phyloP scores from a whole-genome alignment of 345 rosid genomes.

The Camelina laxa region DNA sequence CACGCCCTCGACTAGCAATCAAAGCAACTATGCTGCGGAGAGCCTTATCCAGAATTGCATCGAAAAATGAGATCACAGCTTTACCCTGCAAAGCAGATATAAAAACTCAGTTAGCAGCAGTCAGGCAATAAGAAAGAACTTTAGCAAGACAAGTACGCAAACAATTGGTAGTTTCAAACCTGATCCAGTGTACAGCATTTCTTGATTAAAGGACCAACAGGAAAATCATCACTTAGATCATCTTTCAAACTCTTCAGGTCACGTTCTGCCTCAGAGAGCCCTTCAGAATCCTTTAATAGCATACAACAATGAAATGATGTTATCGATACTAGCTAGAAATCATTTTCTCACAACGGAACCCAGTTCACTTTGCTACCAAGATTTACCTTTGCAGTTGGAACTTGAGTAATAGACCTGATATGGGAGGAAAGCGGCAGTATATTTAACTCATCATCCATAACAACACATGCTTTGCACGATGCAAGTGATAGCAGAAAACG shows the following conservation, averaged over 20 bases:
- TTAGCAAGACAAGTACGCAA: slow-evolving; percentile 5
- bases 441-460: slow-evolving; percentile 97
- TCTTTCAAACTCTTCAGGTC: slow-evolving; percentile 86
- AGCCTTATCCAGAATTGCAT: slow-evolving; percentile 87
- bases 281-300: slow-evolving; percentile 71
- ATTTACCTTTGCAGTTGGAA: slow-evolving; percentile 67
- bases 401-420: slow-evolving; percentile 69
- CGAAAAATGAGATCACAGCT: slow-evolving; percentile 87
- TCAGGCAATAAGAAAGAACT: slow-evolving; percentile 17
- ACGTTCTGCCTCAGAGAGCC: slow-evolving; percentile 86
- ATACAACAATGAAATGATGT: slow-evolving; percentile 19
- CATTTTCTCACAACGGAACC: slow-evolving; percentile 6
- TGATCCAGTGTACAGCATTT: slow-evolving; percentile 95
- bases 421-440: slow-evolving; percentile 94
- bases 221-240: slow-evolving; percentile 81
- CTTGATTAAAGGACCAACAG: slow-evolving; percentile 89
- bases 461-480: slow-evolving; percentile 87
- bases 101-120: slow-evolving; percentile 7
- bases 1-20: slow-evolving; percentile 98
- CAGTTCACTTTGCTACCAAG: not conserved
- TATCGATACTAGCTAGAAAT: not conserved
- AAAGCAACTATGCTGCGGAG: slow-evolving; percentile 85
- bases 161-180: slow-evolving; percentile 49
- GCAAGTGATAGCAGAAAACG: slow-evolving; percentile 89
- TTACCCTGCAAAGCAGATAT: slow-evolving; percentile 61